Evolutionary conservation across 208 protist genomes (phyloP).

Genomic region (Trypanosoma grayi): DNA sequence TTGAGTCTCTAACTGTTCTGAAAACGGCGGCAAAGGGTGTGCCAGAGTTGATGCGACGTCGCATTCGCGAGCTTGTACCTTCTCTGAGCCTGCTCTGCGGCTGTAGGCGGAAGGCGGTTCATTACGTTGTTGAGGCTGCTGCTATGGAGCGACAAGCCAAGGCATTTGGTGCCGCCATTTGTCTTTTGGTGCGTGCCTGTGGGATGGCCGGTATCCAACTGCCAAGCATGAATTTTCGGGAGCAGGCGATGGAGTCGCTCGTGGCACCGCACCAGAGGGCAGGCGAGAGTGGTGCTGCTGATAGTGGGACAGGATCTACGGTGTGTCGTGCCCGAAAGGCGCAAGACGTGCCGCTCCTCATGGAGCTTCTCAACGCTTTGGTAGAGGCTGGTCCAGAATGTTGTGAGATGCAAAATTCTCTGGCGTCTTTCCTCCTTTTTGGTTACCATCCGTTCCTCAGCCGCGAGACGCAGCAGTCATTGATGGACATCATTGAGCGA

Average conservation of each 20-base stretch:
- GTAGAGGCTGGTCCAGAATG: slow-evolving; percentile 24
- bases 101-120: slow-evolving; percentile 49
- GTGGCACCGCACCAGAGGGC: neutral
- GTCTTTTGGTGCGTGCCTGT: slow-evolving; percentile 32
- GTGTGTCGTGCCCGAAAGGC: slow-evolving; percentile 18
- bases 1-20: slow-evolving; percentile 22
- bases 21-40: neutral
- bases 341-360: slow-evolving; percentile 54
- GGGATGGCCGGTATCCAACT: slow-evolving; percentile 19
- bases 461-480: slow-evolving; percentile 34
- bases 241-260: neutral
- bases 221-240: slow-evolving; percentile 23
- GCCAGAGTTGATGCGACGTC: neutral
- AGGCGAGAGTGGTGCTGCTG: neutral
- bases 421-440: slow-evolving; percentile 76
- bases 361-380: slow-evolving; percentile 60
- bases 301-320: slow-evolving; percentile 5
- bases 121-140: slow-evolving; percentile 40
- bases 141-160: slow-evolving; percentile 25
- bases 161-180: slow-evolving; percentile 34
- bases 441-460: slow-evolving; percentile 55
- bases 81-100: slow-evolving; percentile 50
- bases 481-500: slow-evolving; percentile 37
- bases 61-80: slow-evolving; percentile 12
- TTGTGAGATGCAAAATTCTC: slow-evolving; percentile 29